Percentiles rank a stretch among this genome's conserved stretches.
phyloP scores from a whole-genome alignment of 805 yeast genomes.

The Starmerella gropengiesseri region DNA sequence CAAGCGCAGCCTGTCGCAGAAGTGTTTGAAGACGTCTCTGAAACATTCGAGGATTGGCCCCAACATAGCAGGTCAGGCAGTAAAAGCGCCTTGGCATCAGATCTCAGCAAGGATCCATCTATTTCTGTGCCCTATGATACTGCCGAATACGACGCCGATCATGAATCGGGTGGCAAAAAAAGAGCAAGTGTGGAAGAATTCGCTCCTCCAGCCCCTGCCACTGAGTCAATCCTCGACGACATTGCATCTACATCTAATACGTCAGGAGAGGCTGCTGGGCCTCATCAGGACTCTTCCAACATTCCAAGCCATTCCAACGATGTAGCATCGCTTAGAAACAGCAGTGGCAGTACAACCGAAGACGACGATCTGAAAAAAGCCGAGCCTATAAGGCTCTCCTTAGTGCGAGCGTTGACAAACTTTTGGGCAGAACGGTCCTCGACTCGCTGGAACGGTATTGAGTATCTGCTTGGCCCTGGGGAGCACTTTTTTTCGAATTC shows the following conservation, averaged over 20 bases:
- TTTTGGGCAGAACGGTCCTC: conserved; percentile 98
- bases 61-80: conserved; percentile 1
- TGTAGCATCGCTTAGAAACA: background rate
- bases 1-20: conserved; percentile 82
- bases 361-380: conserved; percentile 13
- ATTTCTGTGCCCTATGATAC: background rate
- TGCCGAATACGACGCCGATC: conserved; percentile 1
- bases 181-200: too few species aligned
- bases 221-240: too few species aligned
- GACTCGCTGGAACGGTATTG: conserved; percentile 84
- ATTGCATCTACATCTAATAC: too few species aligned
- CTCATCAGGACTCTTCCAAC: background rate
- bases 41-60: conserved; percentile 35
- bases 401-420: conserved; percentile 71
- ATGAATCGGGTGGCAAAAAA: too few species aligned
- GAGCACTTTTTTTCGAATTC: conserved; percentile 93
- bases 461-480: conserved; percentile 63
- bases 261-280: background rate
- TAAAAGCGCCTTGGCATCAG: background rate
- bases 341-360: background rate
- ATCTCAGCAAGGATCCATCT: background rate
- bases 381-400: conserved; percentile 32
- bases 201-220: too few species aligned
- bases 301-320: conserved; percentile 12
- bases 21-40: conserved; percentile 75